Evolutionary conservation across 75 land plant species (phyloP), one percentile per base, ranked within the genome.

Genomic region (Larix kaempferi): DNA sequence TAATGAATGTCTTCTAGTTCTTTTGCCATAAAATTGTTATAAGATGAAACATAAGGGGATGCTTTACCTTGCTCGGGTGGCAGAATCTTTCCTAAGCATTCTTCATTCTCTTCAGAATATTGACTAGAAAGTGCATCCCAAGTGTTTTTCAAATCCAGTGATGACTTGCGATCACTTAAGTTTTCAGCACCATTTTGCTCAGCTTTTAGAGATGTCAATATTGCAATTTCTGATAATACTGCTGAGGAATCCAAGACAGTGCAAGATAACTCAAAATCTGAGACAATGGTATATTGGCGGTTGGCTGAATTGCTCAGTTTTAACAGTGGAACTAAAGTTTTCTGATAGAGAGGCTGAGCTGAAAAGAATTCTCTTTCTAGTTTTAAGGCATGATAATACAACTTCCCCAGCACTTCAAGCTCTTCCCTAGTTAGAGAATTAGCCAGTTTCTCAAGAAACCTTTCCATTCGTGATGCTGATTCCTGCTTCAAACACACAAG

Each of bases 191-290:
- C 80, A 79, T 33, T 82, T 72, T 83, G 82, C 44, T 79, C 86
- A 62, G 74, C 65, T 81, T 86, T 92, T 6, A 84, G 80, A 11
- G 92, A 88, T 26, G 79, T 82, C 41, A 81, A 65, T 74, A 98
- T 89, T 29, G 93, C 85, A 75, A 93, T 87, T 59, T 93, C 92
- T 13, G 91, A 95, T 85, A 93, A 76, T 59, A 93, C 88, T 73
- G 94, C 91, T 80, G 91, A 91, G 0, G 98, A 98, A 87, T 98
- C 99, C 69, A 89, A 78, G 57, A 91, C 83, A 19, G 92, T 89
- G 82, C 98, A 95, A 29, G 99, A 95, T 80, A 91, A 86, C 77
- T 98, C 99, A 81, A 98, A 98, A 82, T 98, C 99, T 77, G 94
- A 93, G 78, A 98, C 88, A 56, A 98, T 69, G 3, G 88, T 39